These are phyloP conservation scores for Neofusicoccum ribis DNA, from an alignment of 2,329 filamentous ascomycete species.

Conservation along the genomic window DNA sequence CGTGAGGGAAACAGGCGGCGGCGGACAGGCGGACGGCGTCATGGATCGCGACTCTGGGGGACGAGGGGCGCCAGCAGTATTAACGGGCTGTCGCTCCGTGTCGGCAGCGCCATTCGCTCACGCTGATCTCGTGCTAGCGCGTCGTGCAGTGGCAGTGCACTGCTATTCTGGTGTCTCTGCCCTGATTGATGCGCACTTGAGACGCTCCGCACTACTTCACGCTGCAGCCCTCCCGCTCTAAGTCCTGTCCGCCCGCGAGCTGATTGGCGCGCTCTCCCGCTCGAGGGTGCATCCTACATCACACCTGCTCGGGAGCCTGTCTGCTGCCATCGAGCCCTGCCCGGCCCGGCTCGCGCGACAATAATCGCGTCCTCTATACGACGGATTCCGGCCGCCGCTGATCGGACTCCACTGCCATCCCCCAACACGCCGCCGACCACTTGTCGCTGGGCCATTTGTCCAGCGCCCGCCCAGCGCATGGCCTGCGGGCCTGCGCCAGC, in stretches of 20 bases:
- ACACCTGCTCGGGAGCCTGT: background rate
- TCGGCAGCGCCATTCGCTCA: slow-evolving; percentile 9
- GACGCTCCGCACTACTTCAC: slow-evolving; percentile 1
- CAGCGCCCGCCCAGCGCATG: background rate
- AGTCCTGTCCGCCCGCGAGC: background rate
- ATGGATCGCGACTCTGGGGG: slow-evolving; percentile 7
- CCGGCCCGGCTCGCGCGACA: background rate
- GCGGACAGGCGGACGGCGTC: background rate
- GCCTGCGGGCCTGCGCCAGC: too few relatives aligned
- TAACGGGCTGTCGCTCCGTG: background rate
- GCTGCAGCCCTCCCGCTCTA: slow-evolving; percentile 6
- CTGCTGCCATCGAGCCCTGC: background rate
- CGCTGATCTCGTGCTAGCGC: slow-evolving; percentile 16
- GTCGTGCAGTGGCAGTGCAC: slow-evolving; percentile 14
- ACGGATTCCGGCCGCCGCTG: background rate
- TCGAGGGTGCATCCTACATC: background rate
- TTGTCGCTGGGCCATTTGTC: slow-evolving; percentile 10
- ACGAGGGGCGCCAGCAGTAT: slow-evolving; percentile 14
- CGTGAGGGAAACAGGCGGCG: background rate
- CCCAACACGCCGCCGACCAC: background rate
- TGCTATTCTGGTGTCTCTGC: slow-evolving; percentile 13
- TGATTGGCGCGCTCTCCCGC: slow-evolving; percentile 12
- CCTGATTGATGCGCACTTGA: slow-evolving; percentile 16
- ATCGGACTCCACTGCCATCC: slow-evolving; percentile 14
- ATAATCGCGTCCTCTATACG: background rate